These are phyloP conservation scores for Kwoniella botswanensis DNA, from an alignment of 768 basidiomycete genomes.

Conservation along the genomic window DNA sequence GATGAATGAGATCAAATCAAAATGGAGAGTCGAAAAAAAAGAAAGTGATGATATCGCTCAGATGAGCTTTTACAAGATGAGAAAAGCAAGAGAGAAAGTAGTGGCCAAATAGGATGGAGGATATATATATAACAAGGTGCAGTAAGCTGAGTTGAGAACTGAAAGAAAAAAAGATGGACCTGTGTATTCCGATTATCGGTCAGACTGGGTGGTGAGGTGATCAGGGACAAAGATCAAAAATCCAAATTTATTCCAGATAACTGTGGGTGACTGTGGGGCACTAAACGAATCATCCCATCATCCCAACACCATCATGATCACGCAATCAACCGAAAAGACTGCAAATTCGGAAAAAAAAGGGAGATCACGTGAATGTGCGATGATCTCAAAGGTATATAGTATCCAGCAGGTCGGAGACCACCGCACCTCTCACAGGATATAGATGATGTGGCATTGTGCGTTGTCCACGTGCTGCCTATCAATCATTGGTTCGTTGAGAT, in stretches of 20 bases:
- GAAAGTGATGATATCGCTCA: conserved; percentile 5
- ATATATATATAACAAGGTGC: conserved; percentile 1
- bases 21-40: not conserved
- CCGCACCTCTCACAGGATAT: not conserved
- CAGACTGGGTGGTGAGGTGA: conserved; percentile 4
- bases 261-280: not conserved
- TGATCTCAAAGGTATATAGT: not conserved
- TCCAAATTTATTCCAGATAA: conserved; percentile 10
- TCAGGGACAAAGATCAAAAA: not conserved
- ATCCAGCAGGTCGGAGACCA: not conserved
- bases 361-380: not conserved
- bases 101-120: not conserved
- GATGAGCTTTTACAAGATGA: conserved; percentile 18
- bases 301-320: not conserved
- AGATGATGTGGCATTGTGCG: not conserved
- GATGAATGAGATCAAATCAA: not conserved
- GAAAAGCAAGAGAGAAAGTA: conserved; percentile 10
- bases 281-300: not conserved
- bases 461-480: not conserved
- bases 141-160: too few species aligned
- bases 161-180: not conserved
- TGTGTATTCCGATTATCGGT: conserved; percentile 7
- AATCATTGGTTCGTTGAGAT: not conserved
- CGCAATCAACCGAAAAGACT: not conserved
- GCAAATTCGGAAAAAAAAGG: not conserved